Conservation (phyloP, 306 rosid species). For the Trifolium subterraneum region DNA sequence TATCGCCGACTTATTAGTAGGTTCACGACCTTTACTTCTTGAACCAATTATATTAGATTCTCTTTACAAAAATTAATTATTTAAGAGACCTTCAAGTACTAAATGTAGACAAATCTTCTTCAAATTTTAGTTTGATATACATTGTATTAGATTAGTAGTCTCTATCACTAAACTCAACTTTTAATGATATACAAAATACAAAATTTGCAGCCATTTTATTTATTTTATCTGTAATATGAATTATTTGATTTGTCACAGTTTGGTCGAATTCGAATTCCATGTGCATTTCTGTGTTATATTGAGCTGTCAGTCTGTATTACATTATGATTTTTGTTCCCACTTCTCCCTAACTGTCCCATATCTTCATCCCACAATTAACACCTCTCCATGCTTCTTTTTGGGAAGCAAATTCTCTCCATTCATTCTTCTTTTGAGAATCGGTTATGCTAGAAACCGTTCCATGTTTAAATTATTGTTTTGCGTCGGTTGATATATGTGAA, state of each 20-base stretch:
- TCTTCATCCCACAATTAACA: conserved; percentile 59
- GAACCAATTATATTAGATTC: too few species aligned
- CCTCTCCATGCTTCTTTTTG: conserved; percentile 75
- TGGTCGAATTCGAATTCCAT: conserved; percentile 45
- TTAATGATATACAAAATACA: too few species aligned
- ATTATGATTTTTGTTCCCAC: conserved; percentile 40
- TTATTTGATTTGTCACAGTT: conserved; percentile 57
- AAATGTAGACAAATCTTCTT: too few species aligned
- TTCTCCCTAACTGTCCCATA: conserved; percentile 49
- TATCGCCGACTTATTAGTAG: too few species aligned
- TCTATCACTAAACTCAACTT: too few species aligned
- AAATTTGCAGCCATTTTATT: conserved; percentile 34
- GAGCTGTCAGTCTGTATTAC: conserved; percentile 62
- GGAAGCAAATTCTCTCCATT: conserved; percentile 57
- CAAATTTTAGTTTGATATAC: too few species aligned
- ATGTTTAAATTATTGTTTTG: not conserved
- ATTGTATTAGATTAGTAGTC: too few species aligned
- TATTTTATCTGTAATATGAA: not conserved
- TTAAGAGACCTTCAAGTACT: too few species aligned
- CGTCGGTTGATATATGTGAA: not conserved
- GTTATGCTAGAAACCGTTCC: not conserved
- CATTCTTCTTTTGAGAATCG: conserved; percentile 15
- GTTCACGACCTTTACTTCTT: too few species aligned
- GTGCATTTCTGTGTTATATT: conserved; percentile 53
- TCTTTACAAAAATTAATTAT: too few species aligned